phyloP scores from a whole-genome alignment of 139 green algal species.

The Gonium pectorale region DNA sequence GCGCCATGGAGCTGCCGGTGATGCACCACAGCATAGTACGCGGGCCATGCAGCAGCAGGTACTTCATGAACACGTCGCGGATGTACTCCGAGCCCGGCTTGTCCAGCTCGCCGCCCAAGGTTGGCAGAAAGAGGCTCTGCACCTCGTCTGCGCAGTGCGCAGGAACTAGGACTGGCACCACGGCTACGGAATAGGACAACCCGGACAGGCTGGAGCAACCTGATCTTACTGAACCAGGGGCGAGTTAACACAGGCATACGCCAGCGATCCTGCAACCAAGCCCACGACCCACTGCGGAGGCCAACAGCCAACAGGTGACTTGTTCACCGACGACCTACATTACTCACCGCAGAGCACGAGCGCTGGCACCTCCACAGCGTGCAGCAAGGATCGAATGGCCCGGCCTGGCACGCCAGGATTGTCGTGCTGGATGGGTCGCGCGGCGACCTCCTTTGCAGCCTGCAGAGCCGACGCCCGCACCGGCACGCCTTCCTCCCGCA shows the following conservation, averaged over 20 bases:
- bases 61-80: slow-evolving; percentile 27
- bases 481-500: background rate
- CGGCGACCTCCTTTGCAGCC: background rate
- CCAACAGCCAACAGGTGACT: no score
- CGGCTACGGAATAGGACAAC: no score
- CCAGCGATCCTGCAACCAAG: no score
- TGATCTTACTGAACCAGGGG: no score
- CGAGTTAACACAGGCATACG: no score
- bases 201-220: no score
- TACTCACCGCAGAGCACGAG: slow-evolving; percentile 16
- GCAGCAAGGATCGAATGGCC: background rate
- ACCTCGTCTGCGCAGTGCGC: slow-evolving; percentile 3
- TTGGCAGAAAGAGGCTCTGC: slow-evolving; percentile 28
- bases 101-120: slow-evolving; percentile 16
- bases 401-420: background rate
- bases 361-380: slow-evolving; percentile 13
- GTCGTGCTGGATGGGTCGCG: background rate
- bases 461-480: background rate
- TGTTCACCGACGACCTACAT: no score
- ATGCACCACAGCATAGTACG: slow-evolving; percentile 7
- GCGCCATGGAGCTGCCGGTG: slow-evolving; percentile 15
- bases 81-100: background rate
- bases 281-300: no score
- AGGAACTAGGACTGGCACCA: no score
- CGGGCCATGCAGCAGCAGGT: slow-evolving; percentile 15